Conservation (phyloP, 1,284 basidiomycete genomes). For the Coniferiporia sulphurascens region DNA sequence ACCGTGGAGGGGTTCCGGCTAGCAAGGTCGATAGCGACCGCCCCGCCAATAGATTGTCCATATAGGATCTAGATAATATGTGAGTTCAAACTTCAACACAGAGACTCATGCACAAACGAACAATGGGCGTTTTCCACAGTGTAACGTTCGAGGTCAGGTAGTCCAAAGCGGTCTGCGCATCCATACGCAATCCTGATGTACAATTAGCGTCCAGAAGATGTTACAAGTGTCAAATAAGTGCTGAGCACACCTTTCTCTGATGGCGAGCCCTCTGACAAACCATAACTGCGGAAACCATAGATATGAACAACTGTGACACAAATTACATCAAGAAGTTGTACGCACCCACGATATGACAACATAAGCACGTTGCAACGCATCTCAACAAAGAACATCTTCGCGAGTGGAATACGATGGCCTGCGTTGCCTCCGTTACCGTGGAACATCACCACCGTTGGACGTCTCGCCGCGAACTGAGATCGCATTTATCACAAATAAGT, state of each 20-base stretch:
- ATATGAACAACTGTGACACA: neutral
- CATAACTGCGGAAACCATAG: slow-evolving; percentile 55
- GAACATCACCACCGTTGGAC: slow-evolving; percentile 86
- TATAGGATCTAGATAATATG: slow-evolving; percentile 46
- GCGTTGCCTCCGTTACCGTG: slow-evolving; percentile 85
- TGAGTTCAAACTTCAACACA: neutral
- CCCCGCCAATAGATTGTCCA: slow-evolving; percentile 96
- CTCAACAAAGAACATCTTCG: slow-evolving; percentile 77
- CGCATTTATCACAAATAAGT: neutral
- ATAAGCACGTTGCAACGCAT: slow-evolving; percentile 88
- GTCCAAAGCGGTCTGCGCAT: slow-evolving; percentile 79
- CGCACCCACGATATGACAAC: slow-evolving; percentile 82
- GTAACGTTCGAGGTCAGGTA: slow-evolving; percentile 67
- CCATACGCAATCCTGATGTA: slow-evolving; percentile 65
- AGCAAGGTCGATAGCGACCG: slow-evolving; percentile 86
- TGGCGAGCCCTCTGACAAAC: slow-evolving; percentile 75
- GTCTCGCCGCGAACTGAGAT: slow-evolving; percentile 56
- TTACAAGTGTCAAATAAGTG: neutral
- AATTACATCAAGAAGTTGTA: slow-evolving; percentile 8
- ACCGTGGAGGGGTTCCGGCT: slow-evolving; percentile 73
- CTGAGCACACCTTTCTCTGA: slow-evolving; percentile 65
- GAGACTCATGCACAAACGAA: slow-evolving; percentile 30
- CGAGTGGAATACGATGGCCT: slow-evolving; percentile 88
- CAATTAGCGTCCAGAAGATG: slow-evolving; percentile 17
- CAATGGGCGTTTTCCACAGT: slow-evolving; percentile 65